phyloP scores from a whole-genome alignment of 352 stramenopile species.

The Phytophthora pistaciae region DNA sequence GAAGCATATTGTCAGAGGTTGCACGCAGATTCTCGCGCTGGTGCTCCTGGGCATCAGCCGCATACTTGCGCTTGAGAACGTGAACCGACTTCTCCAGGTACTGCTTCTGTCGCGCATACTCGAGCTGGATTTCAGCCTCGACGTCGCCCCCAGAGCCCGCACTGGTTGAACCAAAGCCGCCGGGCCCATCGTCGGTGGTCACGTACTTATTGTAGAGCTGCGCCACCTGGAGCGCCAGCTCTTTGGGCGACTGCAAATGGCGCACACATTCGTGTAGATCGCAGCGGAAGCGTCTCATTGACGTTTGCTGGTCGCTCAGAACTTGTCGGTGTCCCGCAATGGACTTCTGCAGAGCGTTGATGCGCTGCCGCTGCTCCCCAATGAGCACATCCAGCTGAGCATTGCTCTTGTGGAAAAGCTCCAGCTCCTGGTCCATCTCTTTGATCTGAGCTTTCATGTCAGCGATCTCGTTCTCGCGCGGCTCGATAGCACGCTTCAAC shows the following conservation, averaged over 20 bases:
- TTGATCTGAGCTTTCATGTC: slow-evolving; percentile 96
- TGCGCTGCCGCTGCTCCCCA: slow-evolving; percentile 86
- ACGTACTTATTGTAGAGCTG: slow-evolving; percentile 83
- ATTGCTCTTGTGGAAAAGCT: slow-evolving; percentile 96
- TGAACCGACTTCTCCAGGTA: slow-evolving; percentile 94
- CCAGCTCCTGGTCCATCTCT: slow-evolving; percentile 95
- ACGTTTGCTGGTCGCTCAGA: slow-evolving; percentile 71
- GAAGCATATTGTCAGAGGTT: slow-evolving; percentile 88
- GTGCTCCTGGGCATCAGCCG: slow-evolving; percentile 73
- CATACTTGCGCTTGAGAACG: slow-evolving; percentile 89
- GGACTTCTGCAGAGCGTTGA: slow-evolving; percentile 90
- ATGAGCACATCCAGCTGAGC: slow-evolving; percentile 94
- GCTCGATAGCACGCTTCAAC: slow-evolving; percentile 95
- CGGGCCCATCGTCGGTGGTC: slow-evolving; percentile 36
- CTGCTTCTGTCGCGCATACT: slow-evolving; percentile 93
- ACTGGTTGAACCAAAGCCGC: slow-evolving; percentile 23
- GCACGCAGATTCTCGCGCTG: slow-evolving; percentile 70
- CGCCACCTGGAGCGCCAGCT: slow-evolving; percentile 82
- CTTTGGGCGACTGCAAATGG: slow-evolving; percentile 75
- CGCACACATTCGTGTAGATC: slow-evolving; percentile 89
- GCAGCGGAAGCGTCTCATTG: slow-evolving; percentile 79
- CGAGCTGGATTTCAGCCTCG: slow-evolving; percentile 76
- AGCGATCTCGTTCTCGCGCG: slow-evolving; percentile 94
- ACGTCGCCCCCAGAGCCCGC: slow-evolving; percentile 49
- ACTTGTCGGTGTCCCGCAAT: slow-evolving; percentile 66